phyloP scores from a whole-genome alignment of 148 eudicot genomes.

The Fagopyrum tataricum region DNA sequence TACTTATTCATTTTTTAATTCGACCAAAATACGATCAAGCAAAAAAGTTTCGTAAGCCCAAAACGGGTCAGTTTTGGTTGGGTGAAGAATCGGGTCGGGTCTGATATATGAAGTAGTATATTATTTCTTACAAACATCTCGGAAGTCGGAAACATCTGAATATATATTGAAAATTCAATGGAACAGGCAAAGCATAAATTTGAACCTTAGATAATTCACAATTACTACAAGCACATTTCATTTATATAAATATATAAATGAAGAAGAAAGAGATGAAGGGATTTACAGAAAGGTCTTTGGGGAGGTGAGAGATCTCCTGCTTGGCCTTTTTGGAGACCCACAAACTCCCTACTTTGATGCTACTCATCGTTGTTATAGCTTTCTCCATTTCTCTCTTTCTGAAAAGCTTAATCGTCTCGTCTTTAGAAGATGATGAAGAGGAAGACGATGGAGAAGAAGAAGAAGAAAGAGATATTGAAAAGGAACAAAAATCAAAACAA shows the following conservation, averaged over 20 bases:
- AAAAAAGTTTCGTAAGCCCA: not conserved
- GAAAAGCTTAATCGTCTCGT: not conserved
- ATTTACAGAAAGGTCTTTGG: not conserved
- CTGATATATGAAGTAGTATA: not conserved
- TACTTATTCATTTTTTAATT: not conserved
- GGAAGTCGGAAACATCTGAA: not conserved
- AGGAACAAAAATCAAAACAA: not conserved
- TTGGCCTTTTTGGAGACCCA: slow-evolving; percentile 10
- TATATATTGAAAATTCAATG: not conserved
- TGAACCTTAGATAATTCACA: no score
- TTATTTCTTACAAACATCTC: not conserved
- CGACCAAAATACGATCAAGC: not conserved
- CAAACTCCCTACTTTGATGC: not conserved
- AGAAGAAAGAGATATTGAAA: not conserved
- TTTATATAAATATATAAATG: no score
- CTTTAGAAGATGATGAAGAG: not conserved
- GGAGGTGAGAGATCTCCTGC: slow-evolving; percentile 7
- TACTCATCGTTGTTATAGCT: not conserved
- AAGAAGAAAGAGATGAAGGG: not conserved
- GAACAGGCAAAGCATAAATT: no score
- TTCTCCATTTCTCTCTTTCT: not conserved
- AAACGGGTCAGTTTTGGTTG: not conserved
- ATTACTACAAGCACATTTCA: no score
- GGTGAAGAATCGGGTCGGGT: not conserved
- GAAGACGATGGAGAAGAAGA: not conserved